Conservation (phyloP, 768 basidiomycete genomes). For the Lactarius psammicola region DNA sequence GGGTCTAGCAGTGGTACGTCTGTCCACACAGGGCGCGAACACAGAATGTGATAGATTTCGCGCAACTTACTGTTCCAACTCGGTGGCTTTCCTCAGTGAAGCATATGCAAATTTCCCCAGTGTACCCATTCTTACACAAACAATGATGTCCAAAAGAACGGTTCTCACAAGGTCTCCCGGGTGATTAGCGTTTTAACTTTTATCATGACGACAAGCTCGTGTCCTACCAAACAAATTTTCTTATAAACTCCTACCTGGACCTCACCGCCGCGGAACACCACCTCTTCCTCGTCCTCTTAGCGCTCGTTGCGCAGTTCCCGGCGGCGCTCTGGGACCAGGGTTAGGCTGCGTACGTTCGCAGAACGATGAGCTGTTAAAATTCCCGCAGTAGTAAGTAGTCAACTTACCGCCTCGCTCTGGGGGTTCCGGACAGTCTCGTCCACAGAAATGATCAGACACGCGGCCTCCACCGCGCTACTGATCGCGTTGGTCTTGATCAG, state of each 20-base stretch:
- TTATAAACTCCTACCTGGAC: conserved; percentile 22
- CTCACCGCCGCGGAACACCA: conserved; percentile 60
- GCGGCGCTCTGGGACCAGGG: conserved; percentile 84
- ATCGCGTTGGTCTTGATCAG: conserved; percentile 95
- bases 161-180: neutral
- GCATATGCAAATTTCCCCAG: neutral
- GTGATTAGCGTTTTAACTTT: conserved; percentile 2
- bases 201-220: conserved; percentile 2
- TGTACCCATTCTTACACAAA: neutral
- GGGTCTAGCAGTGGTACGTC: too few species aligned
- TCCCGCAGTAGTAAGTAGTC: conserved; percentile 6
- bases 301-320: conserved; percentile 87
- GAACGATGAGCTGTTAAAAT: conserved; percentile 28
- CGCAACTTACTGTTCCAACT: neutral
- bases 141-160: neutral
- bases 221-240: conserved; percentile 28
- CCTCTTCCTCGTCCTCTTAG: conserved; percentile 86
- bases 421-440: conserved; percentile 98
- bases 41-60: neutral
- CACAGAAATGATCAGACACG: conserved; percentile 91
- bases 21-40: too few species aligned
- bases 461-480: conserved; percentile 93
- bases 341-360: conserved; percentile 49
- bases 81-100: neutral
- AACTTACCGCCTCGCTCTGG: conserved; percentile 83